Evolutionary conservation across 768 basidiomycete genomes (phyloP).

Genomic region (Lenzites betulinus): DNA sequence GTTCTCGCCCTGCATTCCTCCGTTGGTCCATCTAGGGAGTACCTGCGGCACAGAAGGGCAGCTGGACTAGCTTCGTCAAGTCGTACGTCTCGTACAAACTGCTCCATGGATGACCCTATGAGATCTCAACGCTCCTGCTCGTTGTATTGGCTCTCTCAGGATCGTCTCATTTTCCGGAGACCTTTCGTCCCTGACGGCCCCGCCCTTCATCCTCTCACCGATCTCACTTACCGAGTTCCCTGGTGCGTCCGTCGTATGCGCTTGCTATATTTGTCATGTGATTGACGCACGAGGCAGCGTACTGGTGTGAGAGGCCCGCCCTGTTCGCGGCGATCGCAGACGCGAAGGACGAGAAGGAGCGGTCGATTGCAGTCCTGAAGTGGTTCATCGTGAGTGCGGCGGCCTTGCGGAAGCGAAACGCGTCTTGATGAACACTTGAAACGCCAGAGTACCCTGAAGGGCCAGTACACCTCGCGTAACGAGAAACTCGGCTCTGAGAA

Average conservation of each 20-base stretch:
- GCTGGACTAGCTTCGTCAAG: slow-evolving; percentile 92
- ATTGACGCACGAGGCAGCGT: slow-evolving; percentile 52
- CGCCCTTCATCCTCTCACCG: slow-evolving; percentile 91
- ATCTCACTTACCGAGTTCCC: slow-evolving; percentile 92
- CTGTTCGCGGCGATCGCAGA: slow-evolving; percentile 86
- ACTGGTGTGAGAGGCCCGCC: slow-evolving; percentile 95
- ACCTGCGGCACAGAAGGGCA: slow-evolving; percentile 78
- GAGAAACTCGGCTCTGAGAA: slow-evolving; percentile 97
- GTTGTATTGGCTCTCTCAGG: slow-evolving; percentile 37
- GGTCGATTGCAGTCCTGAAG: slow-evolving; percentile 78
- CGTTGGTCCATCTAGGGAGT: slow-evolving; percentile 53
- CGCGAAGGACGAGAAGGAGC: slow-evolving; percentile 69
- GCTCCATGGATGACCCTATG: slow-evolving; percentile 2
- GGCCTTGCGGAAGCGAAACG: neutral
- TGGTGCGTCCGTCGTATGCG: slow-evolving; percentile 45
- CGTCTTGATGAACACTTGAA: neutral
- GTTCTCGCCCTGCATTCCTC: neutral
- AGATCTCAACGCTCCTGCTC: neutral
- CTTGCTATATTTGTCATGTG: neutral
- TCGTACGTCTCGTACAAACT: slow-evolving; percentile 51
- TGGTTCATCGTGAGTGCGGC: slow-evolving; percentile 85
- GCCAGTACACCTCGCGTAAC: slow-evolving; percentile 92
- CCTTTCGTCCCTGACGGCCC: slow-evolving; percentile 80
- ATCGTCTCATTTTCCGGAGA: slow-evolving; percentile 89
- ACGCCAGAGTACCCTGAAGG: slow-evolving; percentile 87